phyloP scores from a whole-genome alignment of 768 basidiomycete species.

The Crepidotus variabilis region DNA sequence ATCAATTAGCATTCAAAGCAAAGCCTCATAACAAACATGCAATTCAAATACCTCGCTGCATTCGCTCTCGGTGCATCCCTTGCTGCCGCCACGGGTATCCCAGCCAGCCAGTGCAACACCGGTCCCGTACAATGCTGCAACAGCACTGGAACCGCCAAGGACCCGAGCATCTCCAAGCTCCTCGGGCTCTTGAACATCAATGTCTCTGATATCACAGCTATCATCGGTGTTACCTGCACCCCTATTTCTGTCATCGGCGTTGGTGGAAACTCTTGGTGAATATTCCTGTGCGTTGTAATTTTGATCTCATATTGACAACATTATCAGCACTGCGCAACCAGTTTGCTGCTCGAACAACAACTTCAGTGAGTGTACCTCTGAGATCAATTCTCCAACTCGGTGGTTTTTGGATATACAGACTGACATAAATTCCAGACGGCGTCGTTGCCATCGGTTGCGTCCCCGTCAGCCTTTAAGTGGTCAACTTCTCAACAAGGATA shows the following conservation, averaged over 20 bases:
- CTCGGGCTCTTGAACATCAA: constrained; percentile 18
- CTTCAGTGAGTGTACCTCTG: too few species aligned
- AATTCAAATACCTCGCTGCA: constrained; percentile 11
- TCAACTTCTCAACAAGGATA: too few species aligned
- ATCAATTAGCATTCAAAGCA: neutral
- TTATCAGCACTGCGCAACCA: constrained; percentile 14
- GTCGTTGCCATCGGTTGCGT: too few species aligned
- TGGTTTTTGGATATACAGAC: too few species aligned
- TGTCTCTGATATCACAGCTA: constrained; percentile 8
- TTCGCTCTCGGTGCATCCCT: constrained; percentile 9
- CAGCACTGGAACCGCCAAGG: constrained; percentile 7
- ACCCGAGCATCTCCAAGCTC: constrained; percentile 4
- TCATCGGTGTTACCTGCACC: constrained; percentile 17
- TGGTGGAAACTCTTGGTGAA: constrained; percentile 13
- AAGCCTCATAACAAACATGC: constrained; percentile 6
- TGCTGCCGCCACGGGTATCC: constrained; percentile 12
- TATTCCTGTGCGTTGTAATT: neutral
- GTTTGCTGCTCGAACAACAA: constrained; percentile 37
- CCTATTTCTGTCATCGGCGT: constrained; percentile 15
- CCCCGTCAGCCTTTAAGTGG: too few species aligned
- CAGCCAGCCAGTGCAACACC: constrained; percentile 19
- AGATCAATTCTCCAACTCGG: too few species aligned
- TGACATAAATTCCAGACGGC: too few species aligned
- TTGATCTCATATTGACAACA: neutral
- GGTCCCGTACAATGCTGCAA: constrained; percentile 25